These are phyloP conservation scores for Solanum hybrid DNA, from an alignment of 305 asterid species.

Conservation along the genomic window DNA sequence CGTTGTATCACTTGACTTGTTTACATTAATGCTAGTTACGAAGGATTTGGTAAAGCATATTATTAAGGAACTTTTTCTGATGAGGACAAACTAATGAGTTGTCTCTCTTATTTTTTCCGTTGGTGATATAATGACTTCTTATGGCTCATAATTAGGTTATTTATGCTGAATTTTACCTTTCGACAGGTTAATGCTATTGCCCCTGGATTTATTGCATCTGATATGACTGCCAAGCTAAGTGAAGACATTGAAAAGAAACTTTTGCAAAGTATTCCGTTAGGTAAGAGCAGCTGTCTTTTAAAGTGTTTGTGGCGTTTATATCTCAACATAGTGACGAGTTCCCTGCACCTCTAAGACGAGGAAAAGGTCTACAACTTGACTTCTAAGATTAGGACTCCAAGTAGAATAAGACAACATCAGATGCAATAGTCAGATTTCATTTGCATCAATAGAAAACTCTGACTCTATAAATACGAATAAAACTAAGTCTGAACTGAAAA, in stretches of 20 bases:
- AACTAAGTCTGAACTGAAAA: not conserved
- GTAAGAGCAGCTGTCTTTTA: slow-evolving; percentile 28
- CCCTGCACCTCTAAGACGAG: not conserved
- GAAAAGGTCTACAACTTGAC: not conserved
- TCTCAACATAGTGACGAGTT: not conserved
- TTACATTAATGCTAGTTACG: not conserved
- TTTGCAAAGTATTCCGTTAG: slow-evolving; percentile 75
- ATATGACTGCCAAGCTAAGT: slow-evolving; percentile 84
- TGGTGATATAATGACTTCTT: not conserved
- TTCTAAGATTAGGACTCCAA: not conserved
- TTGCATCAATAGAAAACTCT: not conserved
- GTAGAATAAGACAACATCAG: not conserved
- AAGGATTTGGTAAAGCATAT: not conserved
- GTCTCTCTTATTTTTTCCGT: not conserved
- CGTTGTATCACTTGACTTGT: not conserved
- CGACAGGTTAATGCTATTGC: slow-evolving; percentile 90
- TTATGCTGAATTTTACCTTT: not conserved
- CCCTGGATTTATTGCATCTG: slow-evolving; percentile 93
- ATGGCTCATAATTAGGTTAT: not conserved
- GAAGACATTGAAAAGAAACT: slow-evolving; percentile 73
- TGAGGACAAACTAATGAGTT: not conserved
- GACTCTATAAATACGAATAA: not conserved
- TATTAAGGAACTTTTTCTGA: not conserved
- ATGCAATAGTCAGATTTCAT: not conserved
- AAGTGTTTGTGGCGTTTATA: not conserved